Conservation (phyloP, 495 filamentous ascomycete genomes). For the Neurospora sp. region DNA sequence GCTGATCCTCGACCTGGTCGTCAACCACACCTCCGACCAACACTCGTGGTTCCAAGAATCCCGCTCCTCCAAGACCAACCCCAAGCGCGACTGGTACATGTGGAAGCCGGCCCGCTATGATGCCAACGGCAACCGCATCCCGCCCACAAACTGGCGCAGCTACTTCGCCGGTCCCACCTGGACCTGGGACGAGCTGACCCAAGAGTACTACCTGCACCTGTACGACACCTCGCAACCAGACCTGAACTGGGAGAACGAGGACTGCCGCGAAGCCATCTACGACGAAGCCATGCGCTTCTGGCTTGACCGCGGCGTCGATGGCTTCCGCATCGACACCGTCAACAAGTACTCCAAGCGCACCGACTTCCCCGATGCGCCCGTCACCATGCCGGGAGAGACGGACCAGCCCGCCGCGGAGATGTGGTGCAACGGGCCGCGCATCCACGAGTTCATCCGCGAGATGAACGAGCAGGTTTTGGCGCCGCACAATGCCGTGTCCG, state of each 20-base stretch:
- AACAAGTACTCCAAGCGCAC: slow-evolving; percentile 55
- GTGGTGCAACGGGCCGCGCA: slow-evolving; percentile 50
- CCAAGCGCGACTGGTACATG: slow-evolving; percentile 58
- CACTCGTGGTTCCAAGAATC: slow-evolving; percentile 62
- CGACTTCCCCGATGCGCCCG: slow-evolving; percentile 47
- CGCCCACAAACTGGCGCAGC: slow-evolving; percentile 59
- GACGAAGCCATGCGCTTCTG: slow-evolving; percentile 52
- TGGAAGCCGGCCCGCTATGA: slow-evolving; percentile 50
- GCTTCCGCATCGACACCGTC: slow-evolving; percentile 60
- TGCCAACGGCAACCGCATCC: slow-evolving; percentile 42
- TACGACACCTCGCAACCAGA: slow-evolving; percentile 54
- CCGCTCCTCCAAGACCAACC: slow-evolving; percentile 42
- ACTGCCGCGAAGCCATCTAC: slow-evolving; percentile 50
- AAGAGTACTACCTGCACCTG: slow-evolving; percentile 59
- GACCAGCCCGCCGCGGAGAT: slow-evolving; percentile 36
- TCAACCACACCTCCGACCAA: slow-evolving; percentile 63
- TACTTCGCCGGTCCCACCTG: slow-evolving; percentile 45
- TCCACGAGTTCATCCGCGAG: slow-evolving; percentile 52
- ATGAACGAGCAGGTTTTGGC: slow-evolving; percentile 44
- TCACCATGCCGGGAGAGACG: slow-evolving; percentile 27
- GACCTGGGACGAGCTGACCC: slow-evolving; percentile 48
- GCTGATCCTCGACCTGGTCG: slow-evolving; percentile 60
- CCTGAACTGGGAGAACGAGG: slow-evolving; percentile 59
- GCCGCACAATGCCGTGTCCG: slow-evolving; percentile 52
- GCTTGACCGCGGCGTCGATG: slow-evolving; percentile 52